Evolutionary conservation across 768 basidiomycete species (phyloP), one percentile per base, ranked within the genome.

Genomic region (Tulasnella sp.): DNA sequence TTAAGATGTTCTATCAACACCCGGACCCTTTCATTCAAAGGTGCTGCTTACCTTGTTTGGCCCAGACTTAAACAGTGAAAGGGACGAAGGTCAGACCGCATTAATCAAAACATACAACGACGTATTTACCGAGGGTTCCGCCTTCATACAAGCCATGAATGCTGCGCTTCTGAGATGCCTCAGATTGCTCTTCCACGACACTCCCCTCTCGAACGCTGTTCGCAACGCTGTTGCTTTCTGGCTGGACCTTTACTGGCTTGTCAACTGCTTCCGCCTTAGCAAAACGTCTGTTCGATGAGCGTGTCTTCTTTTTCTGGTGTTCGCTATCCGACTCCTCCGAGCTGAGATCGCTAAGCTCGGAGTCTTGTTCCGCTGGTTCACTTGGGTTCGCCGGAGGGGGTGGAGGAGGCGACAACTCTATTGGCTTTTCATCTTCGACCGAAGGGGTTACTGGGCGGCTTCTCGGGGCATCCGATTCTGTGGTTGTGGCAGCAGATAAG

Each of bases 1-100:
- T 37, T 18, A 37, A 72, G 31, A 18, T 81, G 40, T 28, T 28
- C 58, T 34, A 74, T 75, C 77, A 73, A 64, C 69, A 4, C 75
- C 78, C n/a, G 46, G 46, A 28, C 3, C 1, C 11, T 34, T 5
- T 41, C 2, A 74, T 11, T 44, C 22, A 6, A 79, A 28, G 72
- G 24, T 76, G 76, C 64, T 40, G 86, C 91, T 81, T 82, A 92
- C 93, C 88, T 79, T 90, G 87, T 88, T 96, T 96, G 0, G 93
- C 95, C 95, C 96, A 97, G 0, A 96, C 96, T 95, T 54, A 22
- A 22, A n/a, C 22, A 77, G 3, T 24, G 64, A 16, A 14, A 31
- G 24, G 60, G 79, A 24, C 79, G 80, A 80, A 81, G 72, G 72
- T 24, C 18, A 72, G 54, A 72, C 58, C 42, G 22, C 46, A 24